These are phyloP conservation scores for Paspalum vaginatum DNA, from an alignment of 176 grass and related monocot genomes.

Conservation along the genomic window DNA sequence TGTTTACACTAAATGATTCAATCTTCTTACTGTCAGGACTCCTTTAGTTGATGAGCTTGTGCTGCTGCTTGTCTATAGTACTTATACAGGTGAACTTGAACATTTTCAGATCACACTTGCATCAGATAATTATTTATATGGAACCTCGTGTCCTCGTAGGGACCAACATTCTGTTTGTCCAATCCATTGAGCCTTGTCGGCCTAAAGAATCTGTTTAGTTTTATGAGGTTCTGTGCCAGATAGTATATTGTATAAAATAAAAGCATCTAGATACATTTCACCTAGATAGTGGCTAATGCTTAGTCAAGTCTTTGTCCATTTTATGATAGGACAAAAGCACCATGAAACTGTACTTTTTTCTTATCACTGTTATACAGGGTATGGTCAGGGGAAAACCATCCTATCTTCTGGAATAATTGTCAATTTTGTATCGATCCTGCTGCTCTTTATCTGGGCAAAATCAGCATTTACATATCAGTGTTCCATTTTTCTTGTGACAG, in stretches of 20 bases:
- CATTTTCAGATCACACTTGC: not conserved
- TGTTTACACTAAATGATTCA: slow-evolving; percentile 14
- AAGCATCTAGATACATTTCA: not conserved
- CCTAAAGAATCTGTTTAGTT: not conserved
- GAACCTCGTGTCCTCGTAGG: slow-evolving; percentile 12
- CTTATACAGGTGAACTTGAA: slow-evolving; percentile 60
- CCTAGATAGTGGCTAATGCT: not conserved
- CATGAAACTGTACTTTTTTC: not conserved
- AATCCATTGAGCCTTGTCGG: not conserved
- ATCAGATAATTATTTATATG: not conserved
- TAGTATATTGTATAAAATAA: not conserved
- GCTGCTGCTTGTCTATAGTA: slow-evolving; percentile 73
- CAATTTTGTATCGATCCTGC: not conserved
- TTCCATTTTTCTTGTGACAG: slow-evolving; percentile 54
- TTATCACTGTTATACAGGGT: not conserved
- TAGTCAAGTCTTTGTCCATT: not conserved
- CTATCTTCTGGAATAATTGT: not conserved
- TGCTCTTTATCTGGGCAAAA: not conserved
- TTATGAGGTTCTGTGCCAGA: not conserved
- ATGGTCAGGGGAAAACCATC: not conserved
- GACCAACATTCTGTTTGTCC: not conserved
- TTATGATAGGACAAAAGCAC: not conserved
- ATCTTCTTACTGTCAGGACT: slow-evolving; percentile 48
- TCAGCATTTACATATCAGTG: not conserved
- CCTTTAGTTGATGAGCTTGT: slow-evolving; percentile 83